A percentile compares a stretch with the other conserved stretches of the same genome.
Conservation (phyloP, 768 basidiomycete species). For the Candolleomyces efflorescens region DNA sequence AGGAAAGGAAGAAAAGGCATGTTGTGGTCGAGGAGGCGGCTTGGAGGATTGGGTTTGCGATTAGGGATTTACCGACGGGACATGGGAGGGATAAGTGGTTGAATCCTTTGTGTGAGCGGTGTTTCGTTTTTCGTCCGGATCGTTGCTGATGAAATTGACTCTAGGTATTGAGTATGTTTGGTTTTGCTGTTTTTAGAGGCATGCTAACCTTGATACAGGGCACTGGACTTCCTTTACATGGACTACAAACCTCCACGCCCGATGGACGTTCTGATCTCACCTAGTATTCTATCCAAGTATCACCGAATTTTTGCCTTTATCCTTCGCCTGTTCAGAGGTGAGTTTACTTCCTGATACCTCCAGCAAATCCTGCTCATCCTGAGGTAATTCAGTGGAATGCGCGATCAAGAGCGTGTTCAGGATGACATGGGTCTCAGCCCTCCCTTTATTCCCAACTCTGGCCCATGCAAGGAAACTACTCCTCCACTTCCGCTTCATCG, state of each 20-base stretch:
- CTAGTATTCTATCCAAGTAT: constrained; percentile 75
- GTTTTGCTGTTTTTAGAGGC: not conserved
- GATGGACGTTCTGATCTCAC: constrained; percentile 67
- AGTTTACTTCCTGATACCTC: constrained; percentile 10
- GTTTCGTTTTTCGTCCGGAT: not conserved
- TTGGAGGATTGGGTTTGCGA: constrained; percentile 78
- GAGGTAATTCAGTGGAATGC: constrained; percentile 51
- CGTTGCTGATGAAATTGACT: not conserved
- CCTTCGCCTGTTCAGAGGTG: constrained; percentile 75
- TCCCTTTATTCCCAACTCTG: constrained; percentile 57
- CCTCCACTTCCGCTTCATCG: constrained; percentile 68
- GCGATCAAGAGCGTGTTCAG: constrained; percentile 64
- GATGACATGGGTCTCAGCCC: constrained; percentile 42
- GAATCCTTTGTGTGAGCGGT: constrained; percentile 69
- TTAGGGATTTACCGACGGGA: constrained; percentile 65
- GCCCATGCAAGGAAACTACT: constrained; percentile 48
- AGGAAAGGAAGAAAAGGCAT: constrained; percentile 15
- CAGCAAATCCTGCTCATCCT: constrained; percentile 4
- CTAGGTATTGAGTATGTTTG: constrained; percentile 46
- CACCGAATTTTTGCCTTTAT: constrained; percentile 80
- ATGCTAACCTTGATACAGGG: constrained; percentile 36
- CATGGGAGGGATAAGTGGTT: constrained; percentile 73
- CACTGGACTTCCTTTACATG: constrained; percentile 86
- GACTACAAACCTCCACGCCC: constrained; percentile 87
- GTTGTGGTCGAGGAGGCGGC: constrained; percentile 57